Conservation (phyloP, 768 basidiomycete genomes). For the Clavaria fumosa region DNA sequence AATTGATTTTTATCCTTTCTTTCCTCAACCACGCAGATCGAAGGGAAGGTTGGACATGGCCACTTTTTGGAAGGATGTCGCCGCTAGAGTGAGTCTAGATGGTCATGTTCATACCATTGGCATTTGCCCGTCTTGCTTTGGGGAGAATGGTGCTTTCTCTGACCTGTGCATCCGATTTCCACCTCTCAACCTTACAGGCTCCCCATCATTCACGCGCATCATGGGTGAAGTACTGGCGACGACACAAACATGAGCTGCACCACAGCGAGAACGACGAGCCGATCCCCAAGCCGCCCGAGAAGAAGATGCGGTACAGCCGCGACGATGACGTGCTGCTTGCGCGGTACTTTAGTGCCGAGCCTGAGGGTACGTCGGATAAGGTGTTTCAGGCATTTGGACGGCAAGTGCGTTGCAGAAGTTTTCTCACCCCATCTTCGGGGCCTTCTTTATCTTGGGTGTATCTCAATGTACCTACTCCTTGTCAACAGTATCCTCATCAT, state of each 20-base stretch:
- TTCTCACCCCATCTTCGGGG: too few species aligned
- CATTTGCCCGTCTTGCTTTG: too few species aligned
- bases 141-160: too few species aligned
- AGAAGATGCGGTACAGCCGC: slow-evolving; percentile 77
- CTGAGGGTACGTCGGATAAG: slow-evolving; percentile 71
- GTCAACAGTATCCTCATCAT: slow-evolving; percentile 67
- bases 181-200: slow-evolving; percentile 29
- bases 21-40: slow-evolving; percentile 21
- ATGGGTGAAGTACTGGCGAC: slow-evolving; percentile 88
- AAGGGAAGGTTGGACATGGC: slow-evolving; percentile 60
- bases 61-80: slow-evolving; percentile 66
- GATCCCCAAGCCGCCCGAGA: slow-evolving; percentile 61
- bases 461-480: background rate
- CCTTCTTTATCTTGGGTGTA: slow-evolving; percentile 4
- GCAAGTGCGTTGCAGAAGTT: too few species aligned
- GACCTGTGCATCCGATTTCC: too few species aligned
- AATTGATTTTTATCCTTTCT: too few species aligned
- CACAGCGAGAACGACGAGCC: slow-evolving; percentile 53
- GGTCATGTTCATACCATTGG: slow-evolving; percentile 4
- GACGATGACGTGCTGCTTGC: slow-evolving; percentile 70
- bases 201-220: slow-evolving; percentile 85
- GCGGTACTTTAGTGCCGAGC: slow-evolving; percentile 53
- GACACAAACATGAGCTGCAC: slow-evolving; percentile 74
- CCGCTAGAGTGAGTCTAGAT: slow-evolving; percentile 37
- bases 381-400: slow-evolving; percentile 72